Evolutionary conservation across 345 rosid species (phyloP), one percentile per base, ranked within the genome.

Genomic region (Corchorus olitorius): DNA sequence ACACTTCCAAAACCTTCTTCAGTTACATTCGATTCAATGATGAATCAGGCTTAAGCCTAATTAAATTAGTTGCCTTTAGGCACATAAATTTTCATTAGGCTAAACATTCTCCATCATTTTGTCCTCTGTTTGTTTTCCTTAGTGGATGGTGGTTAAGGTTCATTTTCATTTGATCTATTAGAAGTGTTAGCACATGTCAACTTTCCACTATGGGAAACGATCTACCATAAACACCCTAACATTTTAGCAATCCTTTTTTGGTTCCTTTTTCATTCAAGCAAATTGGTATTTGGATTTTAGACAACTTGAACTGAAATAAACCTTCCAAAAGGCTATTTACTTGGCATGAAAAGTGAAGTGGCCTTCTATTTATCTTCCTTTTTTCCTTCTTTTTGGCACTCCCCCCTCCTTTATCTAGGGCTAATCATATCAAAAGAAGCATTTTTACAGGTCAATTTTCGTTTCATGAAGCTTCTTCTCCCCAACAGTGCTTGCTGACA

Each of bases 401-500:
- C 2, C 12, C 27, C 16, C 17, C n/a, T 65, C 16, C 12, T 68
- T 68, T 68, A 27, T 65, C 35, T 48, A 69, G 7, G 39, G 43
- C 3, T 48, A 27, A 33, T 46, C 72, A 27, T 68, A 22, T 48
- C 22, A 39, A 19, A 56, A 5, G 34, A 64, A 20, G 48, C 37
- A 56, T 17, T 19, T 45, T 72, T 15, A 16, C 10, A 60, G 69
- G 79, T 60, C 61, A 54, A 27, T 20, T 13, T 7, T 14, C 13
- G 22, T 16, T 63, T 16, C 15, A 65, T 11, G 67, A 12, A 41
- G 56, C 17, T 49, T 52, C 45, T 20, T 3, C n/a, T 70, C 19
- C 68, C 74, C 58, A 35, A 37, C 22, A 62, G n/a, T 78, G 81
- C 65, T 65, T 66, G 77, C 73, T 78, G 77, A 75, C 81, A 4